A percentile compares a stretch with the other conserved stretches of the same genome.
Evolutionary conservation across 768 basidiomycete species (phyloP).

Genomic region (Amanita phalloides): DNA sequence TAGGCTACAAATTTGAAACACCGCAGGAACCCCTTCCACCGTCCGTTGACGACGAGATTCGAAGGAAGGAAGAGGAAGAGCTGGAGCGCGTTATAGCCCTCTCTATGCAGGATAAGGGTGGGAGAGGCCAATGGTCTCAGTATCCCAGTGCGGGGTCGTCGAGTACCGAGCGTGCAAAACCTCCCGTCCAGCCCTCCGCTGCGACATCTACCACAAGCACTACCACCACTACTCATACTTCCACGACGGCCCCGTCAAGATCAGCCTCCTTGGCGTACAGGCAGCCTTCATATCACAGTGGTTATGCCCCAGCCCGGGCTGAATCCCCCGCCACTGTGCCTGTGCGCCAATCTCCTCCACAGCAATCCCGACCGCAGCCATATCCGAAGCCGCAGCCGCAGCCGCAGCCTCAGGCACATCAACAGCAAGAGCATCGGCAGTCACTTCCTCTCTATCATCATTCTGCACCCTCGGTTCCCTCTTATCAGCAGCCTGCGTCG

Average conservation of each 20-base stretch:
- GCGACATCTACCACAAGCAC: constrained; percentile 2
- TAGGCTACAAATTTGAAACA: constrained; percentile 66
- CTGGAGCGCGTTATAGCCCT: constrained; percentile 87
- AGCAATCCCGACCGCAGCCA: constrained; percentile 15
- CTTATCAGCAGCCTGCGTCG: constrained; percentile 3
- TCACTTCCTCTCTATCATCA: constrained; percentile 7
- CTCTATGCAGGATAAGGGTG: constrained; percentile 88
- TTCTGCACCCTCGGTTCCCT: neutral
- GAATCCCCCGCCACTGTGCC: constrained; percentile 24
- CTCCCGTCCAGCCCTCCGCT: constrained; percentile 8
- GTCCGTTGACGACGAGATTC: constrained; percentile 65
- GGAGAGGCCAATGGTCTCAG: constrained; percentile 44
- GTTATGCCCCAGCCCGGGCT: constrained; percentile 50
- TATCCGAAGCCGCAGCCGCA: constrained; percentile 12
- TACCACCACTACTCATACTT: constrained; percentile 9
- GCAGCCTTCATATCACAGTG: constrained; percentile 33
- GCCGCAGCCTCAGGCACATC: constrained; percentile 10
- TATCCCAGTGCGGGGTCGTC: constrained; percentile 26
- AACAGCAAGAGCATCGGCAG: constrained; percentile 8
- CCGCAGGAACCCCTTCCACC: constrained; percentile 56
- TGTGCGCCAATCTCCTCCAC: constrained; percentile 16
- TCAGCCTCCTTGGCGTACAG: constrained; percentile 13
- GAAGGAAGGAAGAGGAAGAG: constrained; percentile 87
- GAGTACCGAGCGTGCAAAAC: constrained; percentile 15
- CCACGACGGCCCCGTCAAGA: constrained; percentile 9